Evolutionary conservation across 2,329 filamentous ascomycete species (phyloP).

Genomic region (Ophiostoma triangulosporum): DNA sequence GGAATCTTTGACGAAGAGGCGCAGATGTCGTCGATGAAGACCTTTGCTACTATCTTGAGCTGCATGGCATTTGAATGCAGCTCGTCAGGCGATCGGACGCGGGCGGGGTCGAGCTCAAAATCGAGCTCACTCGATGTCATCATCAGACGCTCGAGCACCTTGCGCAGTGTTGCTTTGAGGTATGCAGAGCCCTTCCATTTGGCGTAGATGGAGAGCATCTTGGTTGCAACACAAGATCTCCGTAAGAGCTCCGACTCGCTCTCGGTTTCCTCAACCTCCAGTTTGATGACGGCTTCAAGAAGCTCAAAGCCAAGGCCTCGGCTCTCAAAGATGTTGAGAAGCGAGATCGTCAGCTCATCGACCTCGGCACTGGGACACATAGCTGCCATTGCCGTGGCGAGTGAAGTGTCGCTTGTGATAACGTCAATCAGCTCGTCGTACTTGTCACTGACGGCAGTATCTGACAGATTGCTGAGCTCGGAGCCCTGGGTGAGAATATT

Average conservation of each 20-base stretch:
- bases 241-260: constrained; percentile 55
- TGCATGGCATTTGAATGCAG: constrained; percentile 53
- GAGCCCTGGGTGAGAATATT: constrained; percentile 60
- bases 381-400: constrained; percentile 50
- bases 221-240: constrained; percentile 58
- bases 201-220: constrained; percentile 57
- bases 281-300: constrained; percentile 52
- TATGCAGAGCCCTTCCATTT: constrained; percentile 58
- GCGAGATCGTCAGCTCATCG: constrained; percentile 53
- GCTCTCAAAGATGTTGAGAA: constrained; percentile 58
- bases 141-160: constrained; percentile 53
- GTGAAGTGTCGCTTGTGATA: constrained; percentile 46
- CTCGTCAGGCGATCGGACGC: constrained; percentile 46
- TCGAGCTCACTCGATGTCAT: constrained; percentile 53
- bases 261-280: constrained; percentile 56
- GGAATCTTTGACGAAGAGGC: constrained; percentile 49
- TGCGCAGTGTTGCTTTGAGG: constrained; percentile 49
- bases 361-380: constrained; percentile 55
- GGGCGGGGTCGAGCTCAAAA: constrained; percentile 52
- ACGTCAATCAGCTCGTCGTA: constrained; percentile 52
- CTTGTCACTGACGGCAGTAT: constrained; percentile 53
- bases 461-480: constrained; percentile 55
- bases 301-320: constrained; percentile 49
- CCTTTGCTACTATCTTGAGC: constrained; percentile 52
- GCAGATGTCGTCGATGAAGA: constrained; percentile 59